Conservation (phyloP, 1,284 basidiomycete species). For the Ganoderma leucocontextum region DNA sequence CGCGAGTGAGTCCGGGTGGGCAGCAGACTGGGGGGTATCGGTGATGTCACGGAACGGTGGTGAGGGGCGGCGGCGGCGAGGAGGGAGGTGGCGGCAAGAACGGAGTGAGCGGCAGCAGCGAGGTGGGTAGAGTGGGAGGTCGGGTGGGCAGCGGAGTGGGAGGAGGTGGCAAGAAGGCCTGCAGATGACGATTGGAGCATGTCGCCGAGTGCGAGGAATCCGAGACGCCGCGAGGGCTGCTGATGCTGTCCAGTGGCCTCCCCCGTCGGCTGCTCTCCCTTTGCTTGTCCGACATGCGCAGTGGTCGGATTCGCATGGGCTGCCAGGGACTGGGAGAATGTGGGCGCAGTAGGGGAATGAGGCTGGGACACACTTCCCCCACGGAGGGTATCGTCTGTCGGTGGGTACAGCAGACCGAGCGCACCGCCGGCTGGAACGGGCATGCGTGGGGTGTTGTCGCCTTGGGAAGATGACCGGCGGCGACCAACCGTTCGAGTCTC, state of each 20-base stretch:
- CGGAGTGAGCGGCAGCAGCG: slow-evolving; percentile 35
- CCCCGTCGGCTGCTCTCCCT: not conserved
- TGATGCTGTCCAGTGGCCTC: not conserved
- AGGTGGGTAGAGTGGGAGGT: slow-evolving; percentile 28
- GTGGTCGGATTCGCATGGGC: not conserved
- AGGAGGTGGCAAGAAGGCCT: slow-evolving; percentile 30
- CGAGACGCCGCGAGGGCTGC: slow-evolving; percentile 26
- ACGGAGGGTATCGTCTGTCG: not conserved
- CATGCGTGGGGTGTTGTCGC: slow-evolving; percentile 38
- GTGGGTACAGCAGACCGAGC: slow-evolving; percentile 22
- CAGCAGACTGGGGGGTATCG: slow-evolving; percentile 36
- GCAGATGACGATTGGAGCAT: slow-evolving; percentile 40
- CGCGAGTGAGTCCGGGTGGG: slow-evolving; percentile 40
- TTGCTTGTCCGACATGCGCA: not conserved
- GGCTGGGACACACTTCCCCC: slow-evolving; percentile 1
- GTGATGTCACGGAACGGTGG: slow-evolving; percentile 33
- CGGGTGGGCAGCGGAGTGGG: slow-evolving; percentile 21
- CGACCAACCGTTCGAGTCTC: slow-evolving; percentile 27
- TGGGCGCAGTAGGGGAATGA: not conserved
- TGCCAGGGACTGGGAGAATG: slow-evolving; percentile 1
- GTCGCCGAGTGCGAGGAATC: slow-evolving; percentile 45
- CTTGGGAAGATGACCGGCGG: slow-evolving; percentile 41
- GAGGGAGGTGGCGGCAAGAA: slow-evolving; percentile 35
- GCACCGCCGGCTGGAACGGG: slow-evolving; percentile 12
- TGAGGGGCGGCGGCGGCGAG: slow-evolving; percentile 16